phyloP scores from a whole-genome alignment of 192 early-diverging fungal genomes.

The Linnemannia hyalina region DNA sequence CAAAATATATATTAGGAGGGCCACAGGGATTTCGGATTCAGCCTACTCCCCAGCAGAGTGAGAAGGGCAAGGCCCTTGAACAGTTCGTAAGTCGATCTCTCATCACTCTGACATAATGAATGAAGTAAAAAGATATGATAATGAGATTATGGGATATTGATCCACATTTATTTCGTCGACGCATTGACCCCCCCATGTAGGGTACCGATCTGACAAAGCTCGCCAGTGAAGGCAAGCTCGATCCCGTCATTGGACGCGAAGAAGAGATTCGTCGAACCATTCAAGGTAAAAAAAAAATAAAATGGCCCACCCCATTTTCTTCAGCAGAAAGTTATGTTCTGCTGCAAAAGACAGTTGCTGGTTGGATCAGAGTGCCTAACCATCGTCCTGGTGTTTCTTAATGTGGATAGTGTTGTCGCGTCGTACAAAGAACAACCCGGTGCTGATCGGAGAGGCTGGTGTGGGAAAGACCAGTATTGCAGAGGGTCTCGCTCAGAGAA shows the following conservation, averaged over 20 bases:
- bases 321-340: background rate
- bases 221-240: conserved; percentile 82
- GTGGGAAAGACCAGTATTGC: conserved; percentile 86
- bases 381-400: too few relatives aligned
- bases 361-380: background rate
- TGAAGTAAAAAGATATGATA: too few relatives aligned
- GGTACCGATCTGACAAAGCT: conserved; percentile 82
- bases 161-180: background rate
- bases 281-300: conserved; percentile 65
- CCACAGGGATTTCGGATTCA: conserved; percentile 52
- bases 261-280: conserved; percentile 82
- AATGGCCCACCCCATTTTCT: background rate
- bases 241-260: conserved; percentile 86
- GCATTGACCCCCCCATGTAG: background rate
- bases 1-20: conserved; percentile 13
- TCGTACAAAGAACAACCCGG: conserved; percentile 85
- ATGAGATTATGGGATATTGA: background rate
- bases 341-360: background rate
- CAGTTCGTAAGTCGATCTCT: conserved; percentile 41
- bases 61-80: conserved; percentile 56
- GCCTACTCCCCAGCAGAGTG: conserved; percentile 37
- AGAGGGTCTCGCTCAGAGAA: conserved; percentile 84
- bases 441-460: conserved; percentile 82
- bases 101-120: too few relatives aligned
- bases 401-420: conserved; percentile 62